Evolutionary conservation across 148 eudicot species (phyloP).

Genomic region (Bassia scoparia): DNA sequence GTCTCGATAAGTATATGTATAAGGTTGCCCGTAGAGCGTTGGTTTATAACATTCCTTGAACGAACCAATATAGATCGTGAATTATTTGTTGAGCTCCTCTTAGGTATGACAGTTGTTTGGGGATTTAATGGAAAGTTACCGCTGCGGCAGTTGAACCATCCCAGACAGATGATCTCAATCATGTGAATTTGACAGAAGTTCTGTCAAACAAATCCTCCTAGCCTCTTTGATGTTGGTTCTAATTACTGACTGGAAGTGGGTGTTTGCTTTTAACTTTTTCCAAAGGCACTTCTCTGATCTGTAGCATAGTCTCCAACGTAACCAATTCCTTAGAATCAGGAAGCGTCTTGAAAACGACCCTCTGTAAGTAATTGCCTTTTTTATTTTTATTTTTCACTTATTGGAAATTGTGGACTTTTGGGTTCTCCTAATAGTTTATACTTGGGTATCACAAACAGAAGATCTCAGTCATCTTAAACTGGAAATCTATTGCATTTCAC

Average conservation of each 20-base stretch:
- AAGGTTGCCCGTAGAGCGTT: too few species aligned
- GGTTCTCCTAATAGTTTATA: too few species aligned
- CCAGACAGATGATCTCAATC: constrained; percentile 34
- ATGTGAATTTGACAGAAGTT: constrained; percentile 26
- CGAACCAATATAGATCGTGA: too few species aligned
- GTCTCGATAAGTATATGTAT: too few species aligned
- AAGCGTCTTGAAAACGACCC: constrained; percentile 50
- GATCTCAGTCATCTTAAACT: neutral
- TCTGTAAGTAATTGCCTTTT: constrained; percentile 54
- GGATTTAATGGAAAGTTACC: constrained; percentile 10
- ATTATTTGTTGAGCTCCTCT: too few species aligned
- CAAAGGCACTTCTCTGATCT: constrained; percentile 37
- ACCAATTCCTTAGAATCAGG: constrained; percentile 51
- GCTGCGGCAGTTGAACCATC: constrained; percentile 32
- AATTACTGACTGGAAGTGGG: constrained; percentile 78
- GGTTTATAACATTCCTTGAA: too few species aligned
- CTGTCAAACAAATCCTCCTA: constrained; percentile 22
- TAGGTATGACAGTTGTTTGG: too few species aligned
- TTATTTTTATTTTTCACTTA: neutral
- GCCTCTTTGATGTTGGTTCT: constrained; percentile 57
- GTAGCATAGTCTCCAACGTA: constrained; percentile 44
- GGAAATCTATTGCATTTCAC: too few species aligned
- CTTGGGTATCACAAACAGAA: neutral
- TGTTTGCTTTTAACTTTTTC: constrained; percentile 58
- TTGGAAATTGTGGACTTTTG: too few species aligned